These are phyloP conservation scores for Sphagnum fallax DNA, from an alignment of 228 moss, liverwort and hornwort species.

Conservation along the genomic window DNA sequence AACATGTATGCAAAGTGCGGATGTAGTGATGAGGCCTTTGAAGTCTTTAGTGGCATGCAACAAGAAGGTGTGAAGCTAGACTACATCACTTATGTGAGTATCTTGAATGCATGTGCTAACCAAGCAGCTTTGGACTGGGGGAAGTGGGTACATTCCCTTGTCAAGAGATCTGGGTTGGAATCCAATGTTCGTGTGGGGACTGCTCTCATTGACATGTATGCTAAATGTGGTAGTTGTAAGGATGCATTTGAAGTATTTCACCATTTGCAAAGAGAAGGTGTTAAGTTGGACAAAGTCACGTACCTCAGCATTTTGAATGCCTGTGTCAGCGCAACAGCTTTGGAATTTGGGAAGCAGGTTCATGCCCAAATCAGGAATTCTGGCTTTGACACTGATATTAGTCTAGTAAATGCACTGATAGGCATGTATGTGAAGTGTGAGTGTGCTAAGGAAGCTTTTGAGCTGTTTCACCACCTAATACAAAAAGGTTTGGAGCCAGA, in stretches of 20 bases:
- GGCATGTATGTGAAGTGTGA: no score
- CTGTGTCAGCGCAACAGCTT: neutral
- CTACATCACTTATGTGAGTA: conserved; percentile 25
- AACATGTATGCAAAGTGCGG: no score
- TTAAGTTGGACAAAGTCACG: neutral
- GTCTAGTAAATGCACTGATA: no score
- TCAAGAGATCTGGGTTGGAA: conserved; percentile 12
- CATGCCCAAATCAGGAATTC: no score
- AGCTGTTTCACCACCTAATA: no score
- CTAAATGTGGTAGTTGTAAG: conserved; percentile 29
- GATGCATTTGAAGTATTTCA: conserved; percentile 13
- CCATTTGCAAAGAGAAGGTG: neutral
- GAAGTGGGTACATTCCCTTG: conserved; percentile 18
- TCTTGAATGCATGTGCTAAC: conserved; percentile 26
- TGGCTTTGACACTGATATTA: no score
- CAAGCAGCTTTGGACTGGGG: conserved; percentile 17
- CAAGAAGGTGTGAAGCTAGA: conserved; percentile 31
- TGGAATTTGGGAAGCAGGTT: neutral
- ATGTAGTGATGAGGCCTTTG: conserved; percentile 14
- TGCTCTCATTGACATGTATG: conserved; percentile 45
- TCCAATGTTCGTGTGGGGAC: conserved; percentile 32
- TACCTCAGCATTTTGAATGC: conserved; percentile 1
- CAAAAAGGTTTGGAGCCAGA: no score
- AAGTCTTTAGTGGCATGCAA: conserved; percentile 33
- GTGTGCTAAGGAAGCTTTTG: no score